Base-by-base conservation (phyloP, 2,329 filamentous ascomycete genomes). In the Zalaria sp. region DNA sequence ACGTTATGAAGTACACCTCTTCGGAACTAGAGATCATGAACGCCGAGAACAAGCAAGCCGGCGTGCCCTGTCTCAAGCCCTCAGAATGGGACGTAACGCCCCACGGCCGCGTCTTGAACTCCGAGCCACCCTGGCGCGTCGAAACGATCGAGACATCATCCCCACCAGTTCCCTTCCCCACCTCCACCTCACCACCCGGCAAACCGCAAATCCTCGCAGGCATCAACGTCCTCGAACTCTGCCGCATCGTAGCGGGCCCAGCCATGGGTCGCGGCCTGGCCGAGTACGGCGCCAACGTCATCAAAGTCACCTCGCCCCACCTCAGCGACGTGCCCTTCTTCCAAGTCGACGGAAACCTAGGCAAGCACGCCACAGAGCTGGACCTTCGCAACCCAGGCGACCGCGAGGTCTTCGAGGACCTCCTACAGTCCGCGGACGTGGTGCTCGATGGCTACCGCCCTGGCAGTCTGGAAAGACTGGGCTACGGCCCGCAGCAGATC, bases 241-340 rank as follows among this genome's bases (percentile, higher is more conserved):
- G 80, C 53, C 76, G 81, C 34, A 78, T 86, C 52, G 84, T 87
- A 47, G 82, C 82, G 3, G 81, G 81, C 0, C 81, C 81, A n/a
- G 75, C 78, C 4, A 77, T 86, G 49, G 76, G 76, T 3, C 73
- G 80, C 27, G 77, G 77, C 2, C 68, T 87, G 0, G 80, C 78
- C n/a, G 81, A 83, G 47, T 80, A 85, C 53, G 83, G 83, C 2
- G 82, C 82, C 5, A 73, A 79, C 41, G 81, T 87, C 1, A 68
- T 87, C 49, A 82, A 84, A 51, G 68, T 86, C 37, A 85, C 80
- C 3, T 76, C 75, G 5, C 72, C 77, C 0, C 64, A 74, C 37
- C 66, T 86, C n/a, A 78, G 78, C 10, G 80, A 83, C 54, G 39
- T 52, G 27, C 47, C 69, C 0, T 37, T 39, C 0, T 38, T 71